phyloP scores from a whole-genome alignment of 2,329 filamentous ascomycete genomes.

The Bipolaris cookei region DNA sequence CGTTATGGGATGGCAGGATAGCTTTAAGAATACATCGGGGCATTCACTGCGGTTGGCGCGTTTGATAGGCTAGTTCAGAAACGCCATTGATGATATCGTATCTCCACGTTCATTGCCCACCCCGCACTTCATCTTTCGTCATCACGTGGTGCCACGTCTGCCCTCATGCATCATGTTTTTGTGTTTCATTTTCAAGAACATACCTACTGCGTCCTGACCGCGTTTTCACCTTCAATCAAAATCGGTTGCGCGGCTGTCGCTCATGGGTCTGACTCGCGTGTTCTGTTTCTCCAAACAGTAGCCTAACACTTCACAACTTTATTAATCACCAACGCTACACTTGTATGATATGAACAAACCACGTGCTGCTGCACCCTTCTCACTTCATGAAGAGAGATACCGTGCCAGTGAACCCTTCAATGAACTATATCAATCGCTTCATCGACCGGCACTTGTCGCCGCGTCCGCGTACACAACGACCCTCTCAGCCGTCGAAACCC shows the following conservation, averaged over 20 bases:
- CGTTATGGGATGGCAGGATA: not conserved
- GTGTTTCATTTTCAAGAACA: not conserved
- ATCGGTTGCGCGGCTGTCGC: not conserved
- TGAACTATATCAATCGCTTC: slow-evolving; percentile 21
- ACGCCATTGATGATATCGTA: not conserved
- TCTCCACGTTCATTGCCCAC: slow-evolving; percentile 6
- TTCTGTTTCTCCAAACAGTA: slow-evolving; percentile 6
- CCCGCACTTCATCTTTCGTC: not conserved
- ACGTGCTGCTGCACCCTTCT: not conserved
- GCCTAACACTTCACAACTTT: slow-evolving; percentile 9
- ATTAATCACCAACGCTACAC: slow-evolving; percentile 1
- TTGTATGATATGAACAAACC: slow-evolving; percentile 8
- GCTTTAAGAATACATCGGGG: not conserved
- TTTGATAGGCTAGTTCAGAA: not conserved
- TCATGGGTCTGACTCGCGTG: not conserved
- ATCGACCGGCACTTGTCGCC: slow-evolving; percentile 8
- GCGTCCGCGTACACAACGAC: not conserved
- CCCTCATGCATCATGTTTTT: not conserved
- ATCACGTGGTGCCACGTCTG: not conserved
- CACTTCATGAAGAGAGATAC: not conserved
- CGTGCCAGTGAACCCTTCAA: not conserved
- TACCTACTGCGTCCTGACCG: not conserved
- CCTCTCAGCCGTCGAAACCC: not conserved
- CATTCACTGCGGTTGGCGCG: not conserved
- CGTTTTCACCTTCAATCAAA: not conserved